Evolutionary conservation across 257 asterid species (phyloP).

Genomic region (Capsicum pubescens): DNA sequence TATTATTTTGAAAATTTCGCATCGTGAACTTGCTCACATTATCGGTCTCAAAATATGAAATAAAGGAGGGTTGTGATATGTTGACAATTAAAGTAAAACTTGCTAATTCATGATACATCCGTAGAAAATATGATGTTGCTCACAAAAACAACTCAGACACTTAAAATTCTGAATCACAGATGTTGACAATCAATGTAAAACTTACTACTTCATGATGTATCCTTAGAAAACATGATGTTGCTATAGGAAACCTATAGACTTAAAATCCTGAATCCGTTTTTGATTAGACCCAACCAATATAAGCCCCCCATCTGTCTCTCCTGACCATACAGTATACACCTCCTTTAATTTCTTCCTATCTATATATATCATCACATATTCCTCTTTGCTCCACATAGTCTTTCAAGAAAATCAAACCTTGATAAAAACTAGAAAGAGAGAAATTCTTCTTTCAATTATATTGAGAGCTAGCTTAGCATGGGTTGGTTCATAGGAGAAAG

Average conservation of each 20-base stretch:
- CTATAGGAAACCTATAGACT: not conserved
- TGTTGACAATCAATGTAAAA: not conserved
- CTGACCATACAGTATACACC: not conserved
- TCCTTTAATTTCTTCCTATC: not conserved
- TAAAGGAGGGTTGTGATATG: not conserved
- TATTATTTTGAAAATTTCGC: not conserved
- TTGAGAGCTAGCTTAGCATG: conserved; percentile 36
- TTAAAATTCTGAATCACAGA: not conserved
- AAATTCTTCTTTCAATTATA: not conserved
- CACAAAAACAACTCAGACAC: not conserved
- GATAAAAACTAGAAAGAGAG: not conserved
- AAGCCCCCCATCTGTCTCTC: not conserved
- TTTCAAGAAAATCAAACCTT: not conserved
- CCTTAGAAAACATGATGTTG: not conserved
- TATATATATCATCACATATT: conserved; percentile 24
- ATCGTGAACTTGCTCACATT: not conserved
- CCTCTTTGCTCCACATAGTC: conserved; percentile 21
- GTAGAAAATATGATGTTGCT: not conserved
- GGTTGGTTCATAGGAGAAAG: conserved; percentile 54
- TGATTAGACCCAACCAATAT: not conserved
- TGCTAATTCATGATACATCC: not conserved
- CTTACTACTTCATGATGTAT: not conserved
- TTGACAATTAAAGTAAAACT: not conserved
- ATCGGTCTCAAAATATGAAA: not conserved
- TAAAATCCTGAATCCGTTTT: not conserved